phyloP scores from a whole-genome alignment of 331 rosid genomes.

The Quercus phellos region DNA sequence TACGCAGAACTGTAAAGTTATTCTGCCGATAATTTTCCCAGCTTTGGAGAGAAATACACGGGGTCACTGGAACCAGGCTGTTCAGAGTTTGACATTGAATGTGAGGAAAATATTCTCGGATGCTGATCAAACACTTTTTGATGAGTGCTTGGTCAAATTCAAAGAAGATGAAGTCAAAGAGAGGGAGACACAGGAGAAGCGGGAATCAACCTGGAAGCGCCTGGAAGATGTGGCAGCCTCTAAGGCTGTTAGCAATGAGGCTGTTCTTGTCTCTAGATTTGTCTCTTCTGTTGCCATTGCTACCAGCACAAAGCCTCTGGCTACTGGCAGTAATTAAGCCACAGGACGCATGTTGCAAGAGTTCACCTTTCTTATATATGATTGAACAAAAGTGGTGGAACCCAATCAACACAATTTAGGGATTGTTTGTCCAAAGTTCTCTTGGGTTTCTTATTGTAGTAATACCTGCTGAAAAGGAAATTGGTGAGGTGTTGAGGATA shows the following conservation, averaged over 20 bases:
- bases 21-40: conserved; percentile 64
- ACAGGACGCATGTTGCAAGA: neutral
- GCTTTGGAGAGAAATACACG: conserved; percentile 60
- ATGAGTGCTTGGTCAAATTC: conserved; percentile 51
- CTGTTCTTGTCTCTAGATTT: conserved; percentile 42
- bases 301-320: conserved; percentile 21
- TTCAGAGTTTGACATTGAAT: conserved; percentile 69
- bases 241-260: conserved; percentile 52
- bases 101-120: conserved; percentile 68
- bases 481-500: conserved; percentile 18
- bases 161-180: conserved; percentile 58
- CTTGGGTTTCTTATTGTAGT: neutral
- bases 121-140: conserved; percentile 52
- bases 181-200: conserved; percentile 45
- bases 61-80: conserved; percentile 79
- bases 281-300: conserved; percentile 34
- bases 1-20: conserved; percentile 49
- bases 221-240: conserved; percentile 59
- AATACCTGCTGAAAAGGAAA: conserved; percentile 10
- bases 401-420: conserved; percentile 4
- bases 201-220: conserved; percentile 55
- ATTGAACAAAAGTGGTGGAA: conserved; percentile 1
- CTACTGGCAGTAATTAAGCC: conserved; percentile 28
- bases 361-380: conserved; percentile 3
- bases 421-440: neutral